A percentile compares a stretch with the other conserved stretches of the same genome.
These are phyloP conservation scores for Babesia divergens DNA, from an alignment of 169 alveolate genomes.

Conservation along the genomic window DNA sequence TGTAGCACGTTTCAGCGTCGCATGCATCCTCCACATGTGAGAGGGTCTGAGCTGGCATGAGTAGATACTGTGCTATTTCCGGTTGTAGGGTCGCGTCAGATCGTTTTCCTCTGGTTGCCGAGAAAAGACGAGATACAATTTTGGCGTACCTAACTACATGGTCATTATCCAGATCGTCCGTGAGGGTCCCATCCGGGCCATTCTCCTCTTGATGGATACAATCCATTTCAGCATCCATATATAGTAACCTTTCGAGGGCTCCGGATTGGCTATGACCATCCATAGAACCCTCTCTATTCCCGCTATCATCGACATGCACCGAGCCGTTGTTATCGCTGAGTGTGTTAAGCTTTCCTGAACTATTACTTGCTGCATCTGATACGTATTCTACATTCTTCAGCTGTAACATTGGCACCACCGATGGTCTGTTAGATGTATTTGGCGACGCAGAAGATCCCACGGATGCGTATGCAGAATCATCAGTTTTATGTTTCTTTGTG, in stretches of 20 bases:
- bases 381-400: too few relatives aligned
- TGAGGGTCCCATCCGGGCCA: neutral
- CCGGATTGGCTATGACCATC: neutral
- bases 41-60: neutral
- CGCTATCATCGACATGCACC: neutral
- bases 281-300: neutral
- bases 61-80: slow-evolving; percentile 8
- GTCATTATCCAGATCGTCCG: neutral
- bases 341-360: neutral
- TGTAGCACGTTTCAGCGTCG: slow-evolving; percentile 2
- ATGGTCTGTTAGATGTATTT: neutral
- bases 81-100: neutral
- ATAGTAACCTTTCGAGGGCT: neutral
- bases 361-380: too few relatives aligned
- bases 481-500: neutral
- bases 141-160: neutral
- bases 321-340: neutral
- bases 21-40: neutral
- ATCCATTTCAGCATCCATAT: too few relatives aligned
- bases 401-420: too few relatives aligned
- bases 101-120: slow-evolving; percentile 2
- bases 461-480: neutral
- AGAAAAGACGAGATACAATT: neutral
- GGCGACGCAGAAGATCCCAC: neutral
- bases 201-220: too few relatives aligned